Percentiles rank a stretch among this genome's conserved stretches.
Conservation (phyloP, 495 filamentous ascomycete species). For the Penicillium bovifimosum region DNA sequence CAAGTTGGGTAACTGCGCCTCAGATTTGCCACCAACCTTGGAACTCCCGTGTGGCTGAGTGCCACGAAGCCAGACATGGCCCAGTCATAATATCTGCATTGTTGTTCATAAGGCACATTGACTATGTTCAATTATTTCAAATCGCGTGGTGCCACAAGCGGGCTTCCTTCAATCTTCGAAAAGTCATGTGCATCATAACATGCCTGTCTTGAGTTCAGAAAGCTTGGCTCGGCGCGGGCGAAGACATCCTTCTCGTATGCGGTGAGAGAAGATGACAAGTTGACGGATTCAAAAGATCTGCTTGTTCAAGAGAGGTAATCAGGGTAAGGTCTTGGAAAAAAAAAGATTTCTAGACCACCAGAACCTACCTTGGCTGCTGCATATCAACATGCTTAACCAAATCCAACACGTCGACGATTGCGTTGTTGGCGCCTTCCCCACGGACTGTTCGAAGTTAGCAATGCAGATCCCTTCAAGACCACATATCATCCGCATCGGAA, state of each 20-base stretch:
- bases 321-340: not conserved
- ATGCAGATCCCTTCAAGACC: not conserved
- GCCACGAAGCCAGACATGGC: too few species aligned
- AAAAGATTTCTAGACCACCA: not conserved
- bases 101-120: too few species aligned
- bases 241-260: conserved; percentile 49
- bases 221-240: conserved; percentile 43
- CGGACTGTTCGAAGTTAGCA: conserved; percentile 26
- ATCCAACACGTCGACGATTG: conserved; percentile 46
- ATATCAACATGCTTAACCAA: conserved; percentile 29
- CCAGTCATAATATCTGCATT: too few species aligned
- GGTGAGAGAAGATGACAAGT: conserved; percentile 29
- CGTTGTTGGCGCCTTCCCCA: conserved; percentile 58
- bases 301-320: not conserved
- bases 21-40: too few species aligned
- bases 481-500: not conserved
- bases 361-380: not conserved
- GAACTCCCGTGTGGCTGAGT: too few species aligned
- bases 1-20: too few species aligned
- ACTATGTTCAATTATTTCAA: not conserved
- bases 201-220: conserved; percentile 52
- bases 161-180: conserved; percentile 33
- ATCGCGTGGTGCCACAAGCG: conserved; percentile 19
- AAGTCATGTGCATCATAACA: conserved; percentile 61
- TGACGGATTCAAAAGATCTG: conserved; percentile 9